Evolutionary conservation across 192 early-diverging fungal species (phyloP), one percentile per base, ranked within the genome.

Genomic region (Backusella tarrabulga): DNA sequence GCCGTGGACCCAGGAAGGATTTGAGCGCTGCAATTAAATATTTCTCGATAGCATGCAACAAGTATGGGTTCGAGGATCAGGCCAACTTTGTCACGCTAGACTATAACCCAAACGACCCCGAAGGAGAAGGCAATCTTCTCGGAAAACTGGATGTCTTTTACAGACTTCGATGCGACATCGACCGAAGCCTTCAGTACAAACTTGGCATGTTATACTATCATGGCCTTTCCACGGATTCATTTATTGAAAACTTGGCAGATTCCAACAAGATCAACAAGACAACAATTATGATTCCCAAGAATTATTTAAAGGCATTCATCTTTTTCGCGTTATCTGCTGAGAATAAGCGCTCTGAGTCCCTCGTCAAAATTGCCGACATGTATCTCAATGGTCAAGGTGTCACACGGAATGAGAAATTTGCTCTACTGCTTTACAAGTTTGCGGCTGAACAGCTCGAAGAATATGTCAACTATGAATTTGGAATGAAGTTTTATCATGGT

Each of bases 221-320:
- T 8, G 52, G 6, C n/a, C 52, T 56, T n/a, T 21, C 52, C n/a
- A 56, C 52, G 32, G 32, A 32, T 32, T 32, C 32, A 32, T 32
- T 32, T 32, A 32, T 32, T 40, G 9, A 40, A 40, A 40, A 40
- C 38, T 11, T 40, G 38, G 38, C 8, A 12, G 2, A 40, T 11
- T 1, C 38, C 38, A 12, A 40, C 11, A 8, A 6, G 36, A 7
- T 7, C 8, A 2, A 32, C 9, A 40, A 11, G 38, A 11, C 38
- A 17, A 42, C 41, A 42, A 42, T 42, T 4, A 17, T 21, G 2
- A 56, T 56, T 2, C 6, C 5, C 6, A 21, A 69, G 12, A 52
- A 77, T 38, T 68, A 71, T 29, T 68, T 54, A n/a, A 56, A 50
- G 36, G 76, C 76, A 21, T 77, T 77, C 54, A 69, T 71, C 32